A percentile compares a stretch with the other conserved stretches of the same genome.
These are phyloP conservation scores for Penicillium palitans DNA, from an alignment of 2,329 filamentous ascomycete species.

Conservation along the genomic window DNA sequence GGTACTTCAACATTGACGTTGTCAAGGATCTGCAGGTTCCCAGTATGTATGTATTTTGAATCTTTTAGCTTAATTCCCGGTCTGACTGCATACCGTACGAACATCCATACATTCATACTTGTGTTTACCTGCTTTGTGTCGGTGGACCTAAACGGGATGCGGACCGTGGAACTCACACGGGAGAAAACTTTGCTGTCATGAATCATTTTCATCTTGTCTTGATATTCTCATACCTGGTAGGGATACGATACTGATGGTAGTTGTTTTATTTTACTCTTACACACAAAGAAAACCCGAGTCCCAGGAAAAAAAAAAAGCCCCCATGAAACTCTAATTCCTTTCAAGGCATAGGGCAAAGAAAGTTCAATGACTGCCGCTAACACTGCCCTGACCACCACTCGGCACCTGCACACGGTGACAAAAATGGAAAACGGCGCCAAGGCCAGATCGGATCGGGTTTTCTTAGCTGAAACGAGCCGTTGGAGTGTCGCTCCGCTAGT, in stretches of 20 bases:
- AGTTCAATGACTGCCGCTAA: slow-evolving; percentile 18
- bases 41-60: not conserved
- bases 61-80: not conserved
- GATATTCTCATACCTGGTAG: not conserved
- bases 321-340: slow-evolving; percentile 1
- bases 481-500: not conserved
- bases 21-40: slow-evolving; percentile 3
- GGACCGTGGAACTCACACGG: slow-evolving; percentile 4
- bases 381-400: slow-evolving; percentile 16
- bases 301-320: not conserved
- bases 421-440: slow-evolving; percentile 8
- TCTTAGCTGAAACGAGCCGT: slow-evolving; percentile 9
- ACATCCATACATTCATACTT: not conserved
- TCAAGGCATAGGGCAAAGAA: slow-evolving; percentile 5
- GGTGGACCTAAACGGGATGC: slow-evolving; percentile 1
- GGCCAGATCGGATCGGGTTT: slow-evolving; percentile 7
- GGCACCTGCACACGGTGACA: slow-evolving; percentile 14
- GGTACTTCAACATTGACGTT: slow-evolving; percentile 6
- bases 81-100: not conserved
- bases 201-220: not conserved
- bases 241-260: not conserved
- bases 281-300: not conserved
- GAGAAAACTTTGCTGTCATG: not conserved
- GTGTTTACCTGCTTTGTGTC: not conserved
- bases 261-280: not conserved